These are phyloP conservation scores for Irpex sp. DNA, from an alignment of 1,284 basidiomycete genomes.

Conservation along the genomic window DNA sequence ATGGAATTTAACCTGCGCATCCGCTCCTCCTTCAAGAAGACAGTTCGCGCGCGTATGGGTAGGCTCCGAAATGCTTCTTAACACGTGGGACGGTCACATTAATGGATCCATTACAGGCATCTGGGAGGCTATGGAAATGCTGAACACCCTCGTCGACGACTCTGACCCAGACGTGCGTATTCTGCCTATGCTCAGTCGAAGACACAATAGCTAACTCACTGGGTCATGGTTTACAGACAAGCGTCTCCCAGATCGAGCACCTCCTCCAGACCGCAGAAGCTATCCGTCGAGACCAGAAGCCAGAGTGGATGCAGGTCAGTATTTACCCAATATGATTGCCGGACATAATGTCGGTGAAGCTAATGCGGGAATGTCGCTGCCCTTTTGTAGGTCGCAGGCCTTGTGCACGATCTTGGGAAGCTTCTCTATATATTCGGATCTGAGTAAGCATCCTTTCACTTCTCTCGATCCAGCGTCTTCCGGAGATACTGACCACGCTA, in stretches of 20 bases:
- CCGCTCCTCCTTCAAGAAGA: conserved; percentile 69
- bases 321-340: background rate
- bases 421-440: conserved; percentile 80
- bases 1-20: conserved; percentile 79
- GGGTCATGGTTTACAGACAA: conserved; percentile 43
- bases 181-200: conserved; percentile 4
- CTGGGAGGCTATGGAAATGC: conserved; percentile 90
- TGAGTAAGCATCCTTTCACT: conserved; percentile 32
- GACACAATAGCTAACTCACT: conserved; percentile 1
- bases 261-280: conserved; percentile 91
- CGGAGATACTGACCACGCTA: background rate
- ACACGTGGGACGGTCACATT: conserved; percentile 6
- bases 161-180: conserved; percentile 77
- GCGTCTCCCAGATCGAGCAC: conserved; percentile 85
- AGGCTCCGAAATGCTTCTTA: conserved; percentile 5
- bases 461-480: background rate
- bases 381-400: conserved; percentile 57
- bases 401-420: conserved; percentile 88
- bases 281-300: conserved; percentile 84
- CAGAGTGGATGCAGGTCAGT: conserved; percentile 81
- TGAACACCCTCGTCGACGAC: conserved; percentile 86
- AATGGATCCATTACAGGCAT: conserved; percentile 34
- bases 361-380: background rate
- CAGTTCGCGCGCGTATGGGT: conserved; percentile 64
- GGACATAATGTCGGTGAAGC: background rate